Evolutionary conservation across 2,329 filamentous ascomycete genomes (phyloP), one percentile per base, ranked within the genome.

Genomic region (Colletotrichum sp.): DNA sequence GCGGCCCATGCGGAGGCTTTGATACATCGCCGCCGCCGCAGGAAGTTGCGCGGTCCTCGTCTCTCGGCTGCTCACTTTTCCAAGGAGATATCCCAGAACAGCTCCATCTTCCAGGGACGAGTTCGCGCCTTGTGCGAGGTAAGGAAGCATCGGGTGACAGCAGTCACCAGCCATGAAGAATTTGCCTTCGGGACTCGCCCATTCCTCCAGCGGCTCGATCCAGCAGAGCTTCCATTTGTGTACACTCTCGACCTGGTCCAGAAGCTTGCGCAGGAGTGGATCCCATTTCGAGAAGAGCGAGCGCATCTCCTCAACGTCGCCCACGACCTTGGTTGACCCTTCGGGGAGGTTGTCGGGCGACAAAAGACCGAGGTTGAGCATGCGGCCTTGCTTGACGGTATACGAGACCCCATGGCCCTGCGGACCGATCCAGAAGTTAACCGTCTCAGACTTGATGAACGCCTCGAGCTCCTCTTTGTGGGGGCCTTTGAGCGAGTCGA

Each of bases 381-480:
- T 81, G 30, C 83, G 80, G 24, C 86, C 86, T 12, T 83, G 85
- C 66, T 85, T 83, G 8, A 89, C 80, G 8, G 87, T 82, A 74
- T 90, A 90, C 64, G 85, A 85, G 34, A 89, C 87, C 7, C 87
- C 88, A 78, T 92, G 90, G 16, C 84, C 83, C 59, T 86, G 82
- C 1, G 89, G 90, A 1, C 90, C 89, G 28, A 91, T 81, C 89
- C 90, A 91, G 78, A 90, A 88, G 77, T 90, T 87, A 4, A 91
- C 87, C 39, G 87, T 85, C 3, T 89, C 88, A 16, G 87, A 83
- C 6, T 84, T 80, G 1, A 90, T 85, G 26, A 89, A 86, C 1
- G 83, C 79, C 5, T 79, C 81, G 16, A 92, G 81, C 52, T 89
- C 88, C 1, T 68, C 62, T 28, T 67, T 75, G 57, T 76, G 75